A percentile compares a stretch with the other conserved stretches of the same genome.
phyloP scores from a whole-genome alignment of 495 filamentous ascomycete species.

The Clavariopsis aquatica region DNA sequence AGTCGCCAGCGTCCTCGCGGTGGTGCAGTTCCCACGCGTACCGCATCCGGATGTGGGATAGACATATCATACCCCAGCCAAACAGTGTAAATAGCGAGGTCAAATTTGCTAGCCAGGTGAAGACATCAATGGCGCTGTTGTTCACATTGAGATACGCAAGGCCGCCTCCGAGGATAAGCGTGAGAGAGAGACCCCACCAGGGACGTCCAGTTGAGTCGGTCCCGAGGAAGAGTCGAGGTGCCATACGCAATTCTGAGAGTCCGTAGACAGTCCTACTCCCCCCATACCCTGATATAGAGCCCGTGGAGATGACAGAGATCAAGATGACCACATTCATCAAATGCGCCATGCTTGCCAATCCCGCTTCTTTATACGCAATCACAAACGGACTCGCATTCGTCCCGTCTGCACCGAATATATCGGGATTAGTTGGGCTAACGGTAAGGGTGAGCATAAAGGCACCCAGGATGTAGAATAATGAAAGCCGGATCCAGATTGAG shows the following conservation, averaged over 20 bases:
- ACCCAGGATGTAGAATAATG: conserved; percentile 39
- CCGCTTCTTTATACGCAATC: conserved; percentile 37
- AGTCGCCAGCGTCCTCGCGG: conserved; percentile 14
- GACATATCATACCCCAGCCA: conserved; percentile 42
- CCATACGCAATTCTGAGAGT: conserved; percentile 40
- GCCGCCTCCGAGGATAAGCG: conserved; percentile 33
- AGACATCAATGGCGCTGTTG: conserved; percentile 29
- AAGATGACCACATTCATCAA: conserved; percentile 41
- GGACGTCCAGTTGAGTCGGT: conserved; percentile 37
- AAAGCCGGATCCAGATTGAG: conserved; percentile 39
- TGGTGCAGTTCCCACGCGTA: conserved; percentile 38
- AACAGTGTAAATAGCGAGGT: conserved; percentile 41
- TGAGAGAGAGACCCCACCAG: conserved; percentile 33
- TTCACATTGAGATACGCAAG: conserved; percentile 41
- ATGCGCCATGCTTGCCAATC: conserved; percentile 34
- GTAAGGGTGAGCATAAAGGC: too few relatives aligned
- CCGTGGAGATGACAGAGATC: conserved; percentile 37
- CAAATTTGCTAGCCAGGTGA: conserved; percentile 38
- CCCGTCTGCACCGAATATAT: conserved; percentile 35
- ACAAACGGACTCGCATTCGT: conserved; percentile 40
- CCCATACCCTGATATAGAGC: conserved; percentile 33
- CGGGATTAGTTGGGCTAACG: conserved; percentile 30
- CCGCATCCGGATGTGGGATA: conserved; percentile 41
- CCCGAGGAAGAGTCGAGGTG: conserved; percentile 24
- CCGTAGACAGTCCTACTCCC: conserved; percentile 31